A percentile compares a stretch with the other conserved stretches of the same genome.
Evolutionary conservation across 1,284 basidiomycete species (phyloP).

Genomic region (Pholiota adiposa): DNA sequence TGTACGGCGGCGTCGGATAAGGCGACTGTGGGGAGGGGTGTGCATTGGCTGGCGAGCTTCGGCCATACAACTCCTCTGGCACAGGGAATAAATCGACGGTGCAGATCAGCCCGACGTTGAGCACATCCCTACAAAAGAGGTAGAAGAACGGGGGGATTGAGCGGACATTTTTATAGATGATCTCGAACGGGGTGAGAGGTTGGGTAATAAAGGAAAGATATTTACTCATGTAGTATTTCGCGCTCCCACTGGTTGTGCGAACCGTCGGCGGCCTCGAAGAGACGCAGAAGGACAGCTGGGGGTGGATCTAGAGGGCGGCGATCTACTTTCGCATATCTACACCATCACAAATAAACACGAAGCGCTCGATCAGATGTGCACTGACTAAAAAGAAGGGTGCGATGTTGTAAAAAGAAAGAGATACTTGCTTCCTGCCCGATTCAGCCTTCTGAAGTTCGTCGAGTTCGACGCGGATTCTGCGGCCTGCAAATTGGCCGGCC

Average conservation of each 20-base stretch:
- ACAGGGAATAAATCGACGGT: slow-evolving; percentile 67
- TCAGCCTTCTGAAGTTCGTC: slow-evolving; percentile 62
- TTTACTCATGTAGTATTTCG: slow-evolving; percentile 36
- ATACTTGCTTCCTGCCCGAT: slow-evolving; percentile 56
- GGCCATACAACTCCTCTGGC: slow-evolving; percentile 32
- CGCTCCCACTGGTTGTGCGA: slow-evolving; percentile 24
- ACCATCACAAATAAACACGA: slow-evolving; percentile 4
- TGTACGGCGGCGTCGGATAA: slow-evolving; percentile 16
- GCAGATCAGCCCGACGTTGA: slow-evolving; percentile 60
- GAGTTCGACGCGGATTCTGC: slow-evolving; percentile 56
- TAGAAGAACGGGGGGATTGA: background rate
- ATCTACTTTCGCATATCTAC: slow-evolving; percentile 57
- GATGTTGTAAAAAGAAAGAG: slow-evolving; percentile 1
- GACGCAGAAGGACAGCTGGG: slow-evolving; percentile 50
- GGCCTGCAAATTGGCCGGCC: slow-evolving; percentile 57
- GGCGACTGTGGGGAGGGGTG: slow-evolving; percentile 19
- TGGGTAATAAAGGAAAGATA: slow-evolving; percentile 3
- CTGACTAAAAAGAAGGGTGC: slow-evolving; percentile 4
- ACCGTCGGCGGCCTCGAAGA: slow-evolving; percentile 40
- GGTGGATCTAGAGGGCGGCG: slow-evolving; percentile 52
- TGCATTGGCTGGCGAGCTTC: slow-evolving; percentile 13
- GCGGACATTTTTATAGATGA: background rate
- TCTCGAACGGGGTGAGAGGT: background rate
- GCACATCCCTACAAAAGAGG: slow-evolving; percentile 42
- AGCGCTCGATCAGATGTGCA: slow-evolving; percentile 16